Conservation (phyloP, 164 flowering plant species). For the Tinospora cordifolia region DNA sequence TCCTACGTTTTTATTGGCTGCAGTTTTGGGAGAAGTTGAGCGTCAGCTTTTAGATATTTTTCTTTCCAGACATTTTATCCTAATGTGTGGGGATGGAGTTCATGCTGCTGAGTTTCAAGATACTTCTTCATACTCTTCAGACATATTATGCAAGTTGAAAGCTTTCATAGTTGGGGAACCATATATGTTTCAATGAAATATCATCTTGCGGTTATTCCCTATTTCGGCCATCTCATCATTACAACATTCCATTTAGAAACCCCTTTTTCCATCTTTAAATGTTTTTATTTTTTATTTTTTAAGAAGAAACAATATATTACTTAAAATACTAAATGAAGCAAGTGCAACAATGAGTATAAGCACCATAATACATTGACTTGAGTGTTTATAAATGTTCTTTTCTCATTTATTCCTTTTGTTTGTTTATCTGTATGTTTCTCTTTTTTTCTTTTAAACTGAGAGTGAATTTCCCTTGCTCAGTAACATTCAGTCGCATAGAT, state of each 20-base stretch:
- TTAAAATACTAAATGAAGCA: no score
- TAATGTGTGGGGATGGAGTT: no score
- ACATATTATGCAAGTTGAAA: not conserved
- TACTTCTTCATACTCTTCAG: not conserved
- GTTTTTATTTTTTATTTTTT: no score
- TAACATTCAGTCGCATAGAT: constrained; percentile 83
- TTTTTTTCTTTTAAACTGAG: not conserved
- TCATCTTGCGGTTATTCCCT: not conserved
- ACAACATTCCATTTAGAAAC: not conserved
- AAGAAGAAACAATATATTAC: no score
- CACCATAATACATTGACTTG: not conserved
- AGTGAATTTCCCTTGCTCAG: constrained; percentile 32
- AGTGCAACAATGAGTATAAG: no score
- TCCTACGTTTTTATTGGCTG: no score
- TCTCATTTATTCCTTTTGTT: not conserved
- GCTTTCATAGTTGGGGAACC: not conserved
- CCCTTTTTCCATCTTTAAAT: not conserved
- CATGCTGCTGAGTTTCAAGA: no score
- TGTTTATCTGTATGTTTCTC: not conserved
- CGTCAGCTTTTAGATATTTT: no score
- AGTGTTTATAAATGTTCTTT: not conserved
- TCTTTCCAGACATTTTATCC: no score
- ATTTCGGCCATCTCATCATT: not conserved
- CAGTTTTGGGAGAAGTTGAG: no score
- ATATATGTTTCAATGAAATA: not conserved